Evolutionary conservation across 352 stramenopile genomes (phyloP).

Genomic region (Globisporangium apiculatum): DNA sequence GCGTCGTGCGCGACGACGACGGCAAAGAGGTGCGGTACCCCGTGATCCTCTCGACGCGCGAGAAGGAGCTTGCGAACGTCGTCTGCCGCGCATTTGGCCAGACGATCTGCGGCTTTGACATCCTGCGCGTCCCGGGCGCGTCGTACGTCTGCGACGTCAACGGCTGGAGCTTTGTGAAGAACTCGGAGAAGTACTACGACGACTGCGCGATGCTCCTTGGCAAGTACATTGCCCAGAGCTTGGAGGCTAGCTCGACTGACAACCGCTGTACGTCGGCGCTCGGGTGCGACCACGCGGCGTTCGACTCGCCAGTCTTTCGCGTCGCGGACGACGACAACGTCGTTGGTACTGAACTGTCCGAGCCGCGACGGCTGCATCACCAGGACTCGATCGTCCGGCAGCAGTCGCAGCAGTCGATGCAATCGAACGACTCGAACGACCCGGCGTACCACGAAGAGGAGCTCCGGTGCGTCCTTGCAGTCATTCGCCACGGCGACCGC

Average conservation of each 20-base stretch:
- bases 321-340: conserved; percentile 33
- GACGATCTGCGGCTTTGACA: conserved; percentile 99
- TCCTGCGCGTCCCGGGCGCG: conserved; percentile 89
- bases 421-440: conserved; percentile 3
- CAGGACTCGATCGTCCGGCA: conserved; percentile 2
- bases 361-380: conserved; percentile 32
- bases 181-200: conserved; percentile 99
- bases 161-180: conserved; percentile 99
- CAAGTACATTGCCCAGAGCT: conserved; percentile 67
- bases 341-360: conserved; percentile 47
- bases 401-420: not conserved
- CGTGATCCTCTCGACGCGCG: conserved; percentile 96
- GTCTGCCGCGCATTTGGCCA: conserved; percentile 76
- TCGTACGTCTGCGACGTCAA: conserved; percentile 99
- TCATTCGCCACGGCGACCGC: conserved; percentile 98
- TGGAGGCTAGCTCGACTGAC: conserved; percentile 16
- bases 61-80: conserved; percentile 98
- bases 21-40: conserved; percentile 99
- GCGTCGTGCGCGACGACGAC: conserved; percentile 94
- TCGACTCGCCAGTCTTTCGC: conserved; percentile 60
- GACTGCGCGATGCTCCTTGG: conserved; percentile 93
- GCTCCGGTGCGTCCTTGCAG: conserved; percentile 97
- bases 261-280: conserved; percentile 19
- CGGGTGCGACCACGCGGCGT: conserved; percentile 37
- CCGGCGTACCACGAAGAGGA: conserved; percentile 87